Conservation (phyloP, 1,284 basidiomycete genomes). For the Trichosporon inkin region DNA sequence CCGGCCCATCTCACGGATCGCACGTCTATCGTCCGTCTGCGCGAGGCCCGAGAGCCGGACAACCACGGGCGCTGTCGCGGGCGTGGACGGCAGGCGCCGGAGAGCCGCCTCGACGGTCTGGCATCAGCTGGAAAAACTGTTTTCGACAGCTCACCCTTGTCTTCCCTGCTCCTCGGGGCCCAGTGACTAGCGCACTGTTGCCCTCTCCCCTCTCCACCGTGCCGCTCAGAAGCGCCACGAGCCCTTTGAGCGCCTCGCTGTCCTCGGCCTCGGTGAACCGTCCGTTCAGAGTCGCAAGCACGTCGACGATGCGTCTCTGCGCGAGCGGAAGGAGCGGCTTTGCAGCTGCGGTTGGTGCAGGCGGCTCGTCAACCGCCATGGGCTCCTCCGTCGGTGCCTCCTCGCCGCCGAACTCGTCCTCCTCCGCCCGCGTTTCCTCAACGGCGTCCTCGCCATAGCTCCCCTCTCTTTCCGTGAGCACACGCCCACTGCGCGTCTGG, state of each 20-base stretch:
- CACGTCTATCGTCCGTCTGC: slow-evolving; percentile 76
- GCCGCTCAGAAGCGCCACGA: slow-evolving; percentile 64
- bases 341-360: not conserved
- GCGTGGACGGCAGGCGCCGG: slow-evolving; percentile 31
- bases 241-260: slow-evolving; percentile 44
- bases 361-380: not conserved
- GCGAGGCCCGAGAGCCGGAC: slow-evolving; percentile 79
- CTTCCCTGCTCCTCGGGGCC: slow-evolving; percentile 78
- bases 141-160: slow-evolving; percentile 59
- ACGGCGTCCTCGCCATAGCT: slow-evolving; percentile 28
- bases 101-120: slow-evolving; percentile 43
- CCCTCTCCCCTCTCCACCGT: slow-evolving; percentile 76
- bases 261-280: slow-evolving; percentile 37
- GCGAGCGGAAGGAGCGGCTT: not conserved
- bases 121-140: not conserved
- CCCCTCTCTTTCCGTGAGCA: slow-evolving; percentile 24
- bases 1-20: slow-evolving; percentile 85
- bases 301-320: slow-evolving; percentile 4
- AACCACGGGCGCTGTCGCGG: slow-evolving; percentile 59
- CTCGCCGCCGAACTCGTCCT: not conserved
- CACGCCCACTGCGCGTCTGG: slow-evolving; percentile 41
- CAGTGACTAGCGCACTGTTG: slow-evolving; percentile 80
- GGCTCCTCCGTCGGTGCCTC: not conserved
- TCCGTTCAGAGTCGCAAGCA: slow-evolving; percentile 36
- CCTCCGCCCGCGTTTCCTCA: slow-evolving; percentile 8